Percentiles rank a stretch among this genome's conserved stretches.
phyloP scores from a whole-genome alignment of 208 protist genomes.

The Leishmania gerbilli region DNA sequence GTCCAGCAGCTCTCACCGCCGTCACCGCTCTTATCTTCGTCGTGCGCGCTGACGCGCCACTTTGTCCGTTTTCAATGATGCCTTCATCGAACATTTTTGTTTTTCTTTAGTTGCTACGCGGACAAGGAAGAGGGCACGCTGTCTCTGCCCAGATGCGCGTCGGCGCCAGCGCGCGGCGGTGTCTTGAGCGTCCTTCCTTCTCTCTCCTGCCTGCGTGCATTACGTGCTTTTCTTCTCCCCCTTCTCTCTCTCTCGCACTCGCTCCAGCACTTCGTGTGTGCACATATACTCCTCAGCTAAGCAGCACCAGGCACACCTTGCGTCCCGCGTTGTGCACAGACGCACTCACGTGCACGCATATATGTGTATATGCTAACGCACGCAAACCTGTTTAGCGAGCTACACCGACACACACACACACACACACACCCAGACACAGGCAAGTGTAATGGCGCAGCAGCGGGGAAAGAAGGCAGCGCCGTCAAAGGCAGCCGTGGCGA shows the following conservation, averaged over 20 bases:
- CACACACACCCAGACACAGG: neutral
- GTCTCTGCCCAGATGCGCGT: neutral
- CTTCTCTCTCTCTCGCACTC: slow-evolving; percentile 10
- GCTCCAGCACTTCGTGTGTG: neutral
- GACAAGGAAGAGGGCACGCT: neutral
- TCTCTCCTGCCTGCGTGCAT: neutral
- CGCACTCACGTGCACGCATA: neutral
- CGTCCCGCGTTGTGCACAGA: neutral
- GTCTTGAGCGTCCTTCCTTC: neutral
- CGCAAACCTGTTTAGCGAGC: neutral
- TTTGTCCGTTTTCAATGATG: neutral
- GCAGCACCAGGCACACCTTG: neutral
- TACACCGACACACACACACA: neutral
- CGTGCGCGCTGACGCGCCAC: neutral
- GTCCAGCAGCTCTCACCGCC: neutral
- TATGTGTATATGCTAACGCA: too few relatives aligned
- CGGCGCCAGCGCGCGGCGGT: neutral
- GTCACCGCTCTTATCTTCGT: neutral
- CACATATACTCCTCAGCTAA: neutral
- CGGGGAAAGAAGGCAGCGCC: neutral
- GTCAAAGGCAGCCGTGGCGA: neutral
- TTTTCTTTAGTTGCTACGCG: neutral
- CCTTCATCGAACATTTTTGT: neutral
- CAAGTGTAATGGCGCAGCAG: slow-evolving; percentile 1
- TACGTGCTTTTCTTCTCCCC: neutral